Conservation (phyloP, 768 basidiomycete species). For the Dentipellis sp. region DNA sequence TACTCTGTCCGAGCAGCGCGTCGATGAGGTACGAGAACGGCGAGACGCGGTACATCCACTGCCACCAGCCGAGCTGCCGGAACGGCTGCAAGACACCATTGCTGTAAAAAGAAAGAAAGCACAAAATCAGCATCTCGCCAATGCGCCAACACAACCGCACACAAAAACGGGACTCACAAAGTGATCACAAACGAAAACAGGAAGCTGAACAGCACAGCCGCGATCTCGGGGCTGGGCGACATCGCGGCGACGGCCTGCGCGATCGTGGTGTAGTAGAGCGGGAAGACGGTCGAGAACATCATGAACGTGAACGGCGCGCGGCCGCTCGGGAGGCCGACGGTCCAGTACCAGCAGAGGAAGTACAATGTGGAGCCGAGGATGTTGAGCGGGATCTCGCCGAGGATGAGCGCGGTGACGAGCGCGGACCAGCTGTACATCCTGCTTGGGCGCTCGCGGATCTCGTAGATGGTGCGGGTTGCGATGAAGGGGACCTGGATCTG, state of each 20-base stretch:
- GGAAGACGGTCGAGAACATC: constrained; percentile 27
- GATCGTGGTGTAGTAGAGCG: constrained; percentile 36
- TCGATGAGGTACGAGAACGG: constrained; percentile 31
- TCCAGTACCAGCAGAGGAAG: constrained; percentile 43
- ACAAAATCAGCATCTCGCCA: too few species aligned
- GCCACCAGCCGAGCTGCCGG: constrained; percentile 33
- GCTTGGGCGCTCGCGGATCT: constrained; percentile 32
- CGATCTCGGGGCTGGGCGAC: constrained; percentile 31
- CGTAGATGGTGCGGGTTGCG: constrained; percentile 27
- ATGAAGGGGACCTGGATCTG: constrained; percentile 35
- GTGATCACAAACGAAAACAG: constrained; percentile 32
- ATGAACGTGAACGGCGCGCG: constrained; percentile 34
- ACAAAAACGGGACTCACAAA: constrained; percentile 25
- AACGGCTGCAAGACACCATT: constrained; percentile 41
- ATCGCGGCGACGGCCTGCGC: constrained; percentile 32
- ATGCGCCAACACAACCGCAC: not conserved
- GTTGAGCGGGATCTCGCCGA: constrained; percentile 36
- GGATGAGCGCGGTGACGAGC: constrained; percentile 24
- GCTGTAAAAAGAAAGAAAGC: constrained; percentile 23
- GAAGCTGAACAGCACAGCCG: constrained; percentile 28
- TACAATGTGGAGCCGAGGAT: constrained; percentile 29
- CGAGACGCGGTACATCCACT: constrained; percentile 30
- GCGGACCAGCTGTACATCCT: constrained; percentile 34
- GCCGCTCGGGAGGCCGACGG: constrained; percentile 28
- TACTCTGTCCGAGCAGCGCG: constrained; percentile 36